A percentile compares a stretch with the other conserved stretches of the same genome.
phyloP scores from a whole-genome alignment of 108 stramenopile species.

The Pseudonitzschia pungens region DNA sequence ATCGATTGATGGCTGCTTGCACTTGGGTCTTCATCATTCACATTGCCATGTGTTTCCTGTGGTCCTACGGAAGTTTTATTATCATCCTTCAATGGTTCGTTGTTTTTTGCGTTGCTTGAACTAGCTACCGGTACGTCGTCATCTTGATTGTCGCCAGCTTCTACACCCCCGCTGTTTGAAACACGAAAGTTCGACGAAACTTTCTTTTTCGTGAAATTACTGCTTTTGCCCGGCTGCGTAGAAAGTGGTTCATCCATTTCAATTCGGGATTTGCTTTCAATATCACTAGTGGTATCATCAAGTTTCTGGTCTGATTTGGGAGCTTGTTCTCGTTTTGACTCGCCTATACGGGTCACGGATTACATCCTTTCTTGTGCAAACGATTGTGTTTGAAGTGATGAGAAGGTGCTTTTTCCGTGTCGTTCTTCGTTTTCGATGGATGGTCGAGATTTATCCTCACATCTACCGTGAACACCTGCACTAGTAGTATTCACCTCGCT shows the following conservation, averaged over 20 bases:
- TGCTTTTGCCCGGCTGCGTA: neutral
- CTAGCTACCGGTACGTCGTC: neutral
- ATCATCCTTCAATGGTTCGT: neutral
- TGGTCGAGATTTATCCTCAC: too few relatives aligned
- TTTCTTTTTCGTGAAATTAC: neutral
- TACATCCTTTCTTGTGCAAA: neutral
- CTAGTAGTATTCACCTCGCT: too few relatives aligned
- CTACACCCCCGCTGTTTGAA: neutral
- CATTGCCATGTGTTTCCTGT: neutral
- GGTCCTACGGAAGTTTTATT: neutral
- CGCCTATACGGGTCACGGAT: neutral
- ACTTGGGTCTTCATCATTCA: neutral
- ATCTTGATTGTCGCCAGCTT: neutral
- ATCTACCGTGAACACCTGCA: too few relatives aligned
- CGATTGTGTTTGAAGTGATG: neutral
- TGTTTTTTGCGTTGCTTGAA: neutral
- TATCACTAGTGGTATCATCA: neutral
- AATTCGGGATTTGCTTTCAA: neutral
- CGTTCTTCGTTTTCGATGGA: too few relatives aligned
- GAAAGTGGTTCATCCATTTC: neutral
- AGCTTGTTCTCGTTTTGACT: neutral
- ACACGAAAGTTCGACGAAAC: too few relatives aligned
- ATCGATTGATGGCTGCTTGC: neutral
- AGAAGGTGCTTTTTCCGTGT: too few relatives aligned
- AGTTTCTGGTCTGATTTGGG: neutral